Percentiles rank a stretch among this genome's conserved stretches.
phyloP scores from a whole-genome alignment of 2,329 filamentous ascomycete species.

The Phyllosticta paracitricarpa region DNA sequence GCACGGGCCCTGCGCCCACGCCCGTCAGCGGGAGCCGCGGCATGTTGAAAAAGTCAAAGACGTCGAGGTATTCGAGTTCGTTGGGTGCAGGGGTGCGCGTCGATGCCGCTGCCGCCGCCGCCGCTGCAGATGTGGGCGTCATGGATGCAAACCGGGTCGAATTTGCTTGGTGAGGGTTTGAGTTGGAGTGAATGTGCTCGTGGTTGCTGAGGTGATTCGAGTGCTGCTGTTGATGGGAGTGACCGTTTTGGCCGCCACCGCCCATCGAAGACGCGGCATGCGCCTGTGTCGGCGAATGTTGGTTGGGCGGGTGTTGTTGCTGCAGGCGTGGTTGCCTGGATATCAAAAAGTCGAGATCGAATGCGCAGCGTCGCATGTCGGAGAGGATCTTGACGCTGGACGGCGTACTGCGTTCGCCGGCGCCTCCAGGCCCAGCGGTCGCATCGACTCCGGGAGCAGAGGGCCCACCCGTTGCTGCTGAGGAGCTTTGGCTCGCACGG shows the following conservation, averaged over 20 bases:
- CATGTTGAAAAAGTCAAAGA: conserved; percentile 92
- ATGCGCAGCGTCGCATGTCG: conserved; percentile 84
- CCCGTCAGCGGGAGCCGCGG: conserved; percentile 51
- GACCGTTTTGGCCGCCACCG: background rate
- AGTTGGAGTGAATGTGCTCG: background rate
- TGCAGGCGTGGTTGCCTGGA: conserved; percentile 56
- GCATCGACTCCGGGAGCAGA: conserved; percentile 22
- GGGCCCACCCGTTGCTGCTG: conserved; percentile 45
- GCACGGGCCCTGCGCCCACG: conserved; percentile 12
- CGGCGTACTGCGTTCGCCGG: conserved; percentile 46
- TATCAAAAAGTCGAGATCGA: conserved; percentile 83
- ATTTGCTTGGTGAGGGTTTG: conserved; percentile 19
- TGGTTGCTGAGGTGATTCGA: background rate
- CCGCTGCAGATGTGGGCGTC: background rate
- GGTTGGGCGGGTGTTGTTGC: background rate
- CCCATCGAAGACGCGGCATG: background rate
- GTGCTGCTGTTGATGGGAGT: background rate
- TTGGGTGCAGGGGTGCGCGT: conserved; percentile 61
- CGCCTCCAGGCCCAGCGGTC: conserved; percentile 13
- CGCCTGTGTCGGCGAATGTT: background rate
- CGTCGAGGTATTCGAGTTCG: conserved; percentile 81
- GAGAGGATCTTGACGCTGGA: conserved; percentile 78
- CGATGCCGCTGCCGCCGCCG: background rate
- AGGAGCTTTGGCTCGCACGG: conserved; percentile 52
- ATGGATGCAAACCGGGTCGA: conserved; percentile 11